A percentile compares a stretch with the other conserved stretches of the same genome.
Evolutionary conservation across 1,139 yeast species (phyloP).

Genomic region (Keqinozyma sinolaborantium): DNA sequence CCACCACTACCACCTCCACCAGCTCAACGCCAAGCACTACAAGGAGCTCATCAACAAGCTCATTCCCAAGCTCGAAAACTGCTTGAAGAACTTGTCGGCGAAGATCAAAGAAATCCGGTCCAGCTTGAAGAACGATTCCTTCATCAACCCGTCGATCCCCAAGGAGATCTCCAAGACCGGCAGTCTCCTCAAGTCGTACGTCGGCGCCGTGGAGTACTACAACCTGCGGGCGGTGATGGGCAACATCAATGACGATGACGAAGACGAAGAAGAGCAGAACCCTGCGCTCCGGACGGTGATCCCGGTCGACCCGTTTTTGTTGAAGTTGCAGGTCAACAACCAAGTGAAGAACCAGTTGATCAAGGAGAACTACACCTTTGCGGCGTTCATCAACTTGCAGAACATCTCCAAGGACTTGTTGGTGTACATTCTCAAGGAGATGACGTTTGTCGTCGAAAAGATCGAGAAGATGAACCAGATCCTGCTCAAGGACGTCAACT

Average conservation of each 20-base stretch:
- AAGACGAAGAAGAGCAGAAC: constrained; percentile 20
- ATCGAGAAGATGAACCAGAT: constrained; percentile 22
- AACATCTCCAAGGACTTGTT: constrained; percentile 41
- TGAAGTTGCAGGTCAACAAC: constrained; percentile 38
- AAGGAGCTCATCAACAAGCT: constrained; percentile 32
- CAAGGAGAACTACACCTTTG: constrained; percentile 43
- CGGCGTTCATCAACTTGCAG: constrained; percentile 42
- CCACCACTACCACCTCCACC: constrained; percentile 31
- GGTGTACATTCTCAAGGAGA: constrained; percentile 37
- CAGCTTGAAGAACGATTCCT: constrained; percentile 40
- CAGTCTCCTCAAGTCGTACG: constrained; percentile 27
- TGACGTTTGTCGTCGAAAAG: constrained; percentile 29
- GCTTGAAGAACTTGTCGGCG: constrained; percentile 32
- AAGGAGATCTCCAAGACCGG: constrained; percentile 43
- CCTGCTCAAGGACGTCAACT: constrained; percentile 19
- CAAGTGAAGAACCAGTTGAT: constrained; percentile 42
- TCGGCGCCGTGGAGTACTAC: constrained; percentile 32
- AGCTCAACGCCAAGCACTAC: constrained; percentile 24
- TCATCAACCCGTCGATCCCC: constrained; percentile 33
- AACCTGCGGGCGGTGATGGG: constrained; percentile 20
- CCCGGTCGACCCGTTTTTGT: constrained; percentile 41
- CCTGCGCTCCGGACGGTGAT: constrained; percentile 11
- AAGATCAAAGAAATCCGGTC: constrained; percentile 44
- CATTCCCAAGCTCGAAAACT: constrained; percentile 36
- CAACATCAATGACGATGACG: constrained; percentile 19